phyloP scores from a whole-genome alignment of 176 grass and related monocot genomes.

The Aegilops speltoides region DNA sequence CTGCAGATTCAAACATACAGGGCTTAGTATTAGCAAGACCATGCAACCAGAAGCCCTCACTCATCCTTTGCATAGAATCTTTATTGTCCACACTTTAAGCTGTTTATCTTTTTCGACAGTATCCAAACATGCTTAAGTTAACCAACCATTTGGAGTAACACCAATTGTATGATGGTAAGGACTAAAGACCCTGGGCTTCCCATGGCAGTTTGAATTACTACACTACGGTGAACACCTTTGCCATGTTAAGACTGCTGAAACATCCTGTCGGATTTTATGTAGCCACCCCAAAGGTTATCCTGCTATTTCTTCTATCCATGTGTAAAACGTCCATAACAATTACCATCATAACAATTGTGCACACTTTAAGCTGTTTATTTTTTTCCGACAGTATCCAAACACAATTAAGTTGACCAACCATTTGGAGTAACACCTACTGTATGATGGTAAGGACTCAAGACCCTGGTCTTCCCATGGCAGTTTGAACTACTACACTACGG shows the following conservation, averaged over 20 bases:
- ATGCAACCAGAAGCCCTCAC: slow-evolving; percentile 45
- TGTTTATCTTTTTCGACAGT: slow-evolving; percentile 21
- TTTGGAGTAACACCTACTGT: slow-evolving; percentile 7
- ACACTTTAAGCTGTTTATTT: slow-evolving; percentile 10
- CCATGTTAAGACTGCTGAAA: slow-evolving; percentile 23
- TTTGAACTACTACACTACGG: slow-evolving; percentile 6
- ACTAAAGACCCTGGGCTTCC: slow-evolving; percentile 10
- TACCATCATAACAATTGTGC: slow-evolving; percentile 1
- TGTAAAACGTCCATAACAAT: neutral
- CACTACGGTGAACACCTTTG: slow-evolving; percentile 11
- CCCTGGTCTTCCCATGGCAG: neutral
- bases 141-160: slow-evolving; percentile 5
- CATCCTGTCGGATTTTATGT: slow-evolving; percentile 7
- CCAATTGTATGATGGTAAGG: neutral
- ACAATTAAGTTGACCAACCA: neutral
- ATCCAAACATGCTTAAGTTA: neutral
- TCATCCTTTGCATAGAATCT: slow-evolving; percentile 28
- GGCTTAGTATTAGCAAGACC: slow-evolving; percentile 30
- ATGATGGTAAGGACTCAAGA: neutral
- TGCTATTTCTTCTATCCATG: slow-evolving; percentile 33
- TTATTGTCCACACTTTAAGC: slow-evolving; percentile 16
- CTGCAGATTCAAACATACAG: slow-evolving; percentile 44
- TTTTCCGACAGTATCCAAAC: neutral
- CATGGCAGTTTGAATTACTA: slow-evolving; percentile 1
- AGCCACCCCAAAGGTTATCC: slow-evolving; percentile 20